These are phyloP conservation scores for Anaeromyces robustus DNA, from an alignment of 192 early-diverging fungal genomes.

Conservation along the genomic window DNA sequence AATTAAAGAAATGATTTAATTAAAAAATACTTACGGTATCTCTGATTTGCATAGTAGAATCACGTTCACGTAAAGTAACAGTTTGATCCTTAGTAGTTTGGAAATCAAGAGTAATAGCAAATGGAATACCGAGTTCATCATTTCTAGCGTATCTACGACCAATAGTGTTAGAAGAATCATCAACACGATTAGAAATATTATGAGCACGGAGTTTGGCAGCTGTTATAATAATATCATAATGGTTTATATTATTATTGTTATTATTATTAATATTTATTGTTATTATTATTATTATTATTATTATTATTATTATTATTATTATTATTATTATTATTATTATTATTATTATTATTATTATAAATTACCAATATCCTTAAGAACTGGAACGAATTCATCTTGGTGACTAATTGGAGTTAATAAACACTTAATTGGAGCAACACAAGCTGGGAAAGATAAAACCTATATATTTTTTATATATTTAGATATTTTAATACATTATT, in stretches of 20 bases:
- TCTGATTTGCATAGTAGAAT: constrained; percentile 89
- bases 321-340: not conserved
- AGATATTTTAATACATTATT: too few relatives aligned
- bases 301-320: not conserved
- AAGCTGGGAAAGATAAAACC: constrained; percentile 73
- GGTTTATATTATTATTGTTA: not conserved
- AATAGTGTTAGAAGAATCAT: constrained; percentile 76
- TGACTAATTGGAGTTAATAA: constrained; percentile 75
- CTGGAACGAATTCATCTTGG: constrained; percentile 59
- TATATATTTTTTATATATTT: too few relatives aligned
- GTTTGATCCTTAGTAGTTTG: constrained; percentile 84
- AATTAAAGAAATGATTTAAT: too few relatives aligned
- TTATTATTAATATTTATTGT: not conserved
- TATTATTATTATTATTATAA: not conserved
- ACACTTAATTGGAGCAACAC: constrained; percentile 90
- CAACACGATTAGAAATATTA: constrained; percentile 70
- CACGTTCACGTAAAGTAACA: constrained; percentile 91
- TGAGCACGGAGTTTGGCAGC: constrained; percentile 53
- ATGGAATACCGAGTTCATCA: constrained; percentile 95
- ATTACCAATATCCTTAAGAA: constrained; percentile 36
- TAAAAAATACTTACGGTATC: constrained; percentile 39
- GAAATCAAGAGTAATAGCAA: constrained; percentile 96
- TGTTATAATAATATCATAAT: constrained; percentile 7
- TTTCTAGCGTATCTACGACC: constrained; percentile 93
- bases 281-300: not conserved